Base-by-base conservation (phyloP, 805 yeast species). In the Candida dajiaensis region DNA sequence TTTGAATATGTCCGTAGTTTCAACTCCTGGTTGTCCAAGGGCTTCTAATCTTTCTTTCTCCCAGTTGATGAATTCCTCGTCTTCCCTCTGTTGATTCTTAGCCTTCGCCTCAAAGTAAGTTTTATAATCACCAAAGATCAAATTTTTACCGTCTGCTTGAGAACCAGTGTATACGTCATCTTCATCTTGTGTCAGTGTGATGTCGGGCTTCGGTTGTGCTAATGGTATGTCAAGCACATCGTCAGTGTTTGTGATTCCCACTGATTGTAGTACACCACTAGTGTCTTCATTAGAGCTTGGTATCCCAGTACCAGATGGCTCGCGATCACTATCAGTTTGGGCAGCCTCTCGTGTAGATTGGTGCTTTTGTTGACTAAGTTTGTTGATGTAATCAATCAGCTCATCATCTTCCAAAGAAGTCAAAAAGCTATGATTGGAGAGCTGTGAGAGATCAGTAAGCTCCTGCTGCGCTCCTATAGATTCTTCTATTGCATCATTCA, bases 71-170 rank as follows among this genome's bases (percentile, higher is more conserved):
- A 67, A 80, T 18, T 72, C 70, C 26, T 66, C 71, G 58, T 80
- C 86, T 25, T 75, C 71, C 42, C 68, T 66, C 55, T 80, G 87
- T 50, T 88, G 90, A 56, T 83, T 83, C 23, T 62, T 51, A 20
- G 69, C 71, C 58, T 88, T 88, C 54, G 79, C 72, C 10, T 68
- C 70, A 46, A 87, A 80, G 55, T 88, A 88, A 1, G 78, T 66
- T n/a, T 61, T 77, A 56, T 78, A 83, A 50, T 81, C 89, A 3
- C 89, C 89, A 65, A 84, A 85, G 13, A 65, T 68, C 11, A 44
- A n/a, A n/a, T 42, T 43, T 7, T 25, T 42, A 3, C 39, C 37
- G 11, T 22, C 39, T 5, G 20, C 29, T 12, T 28, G 9, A 18
- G 44, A 31, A 36, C 38, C 40, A 5, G 12, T 20, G 13, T 28